Conservation (phyloP, 2,329 filamentous ascomycete genomes). For the Aspergillus ochraceus region DNA sequence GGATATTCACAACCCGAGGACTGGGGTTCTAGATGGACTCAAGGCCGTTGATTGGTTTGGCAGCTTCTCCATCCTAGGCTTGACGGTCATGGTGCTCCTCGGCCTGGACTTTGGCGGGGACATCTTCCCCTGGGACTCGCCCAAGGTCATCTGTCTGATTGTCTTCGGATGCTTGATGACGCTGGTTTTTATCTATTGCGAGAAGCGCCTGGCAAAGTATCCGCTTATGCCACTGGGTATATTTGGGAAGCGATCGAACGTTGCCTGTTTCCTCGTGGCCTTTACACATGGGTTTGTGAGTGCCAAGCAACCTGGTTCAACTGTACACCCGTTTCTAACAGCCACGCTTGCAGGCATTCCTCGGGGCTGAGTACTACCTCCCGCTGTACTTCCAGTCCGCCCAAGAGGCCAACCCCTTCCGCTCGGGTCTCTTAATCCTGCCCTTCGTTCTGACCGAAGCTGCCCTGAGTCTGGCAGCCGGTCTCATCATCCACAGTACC, state of each 20-base stretch:
- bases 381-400: constrained; percentile 74
- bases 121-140: constrained; percentile 54
- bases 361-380: constrained; percentile 67
- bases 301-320: not conserved
- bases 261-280: constrained; percentile 55
- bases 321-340: not conserved
- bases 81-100: constrained; percentile 54
- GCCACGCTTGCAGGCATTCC: constrained; percentile 57
- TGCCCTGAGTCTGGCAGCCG: constrained; percentile 45
- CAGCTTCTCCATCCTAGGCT: constrained; percentile 51
- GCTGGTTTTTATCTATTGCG: constrained; percentile 59
- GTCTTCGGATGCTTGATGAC: constrained; percentile 52
- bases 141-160: constrained; percentile 57
- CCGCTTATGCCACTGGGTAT: constrained; percentile 69
- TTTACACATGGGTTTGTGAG: constrained; percentile 50
- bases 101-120: constrained; percentile 57
- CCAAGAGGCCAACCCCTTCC: constrained; percentile 59
- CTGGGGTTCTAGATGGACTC: constrained; percentile 50
- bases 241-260: constrained; percentile 57
- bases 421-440: constrained; percentile 60
- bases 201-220: constrained; percentile 63
- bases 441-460: constrained; percentile 57
- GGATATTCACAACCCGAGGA: constrained; percentile 57
- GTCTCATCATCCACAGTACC: constrained; percentile 52
- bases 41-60: constrained; percentile 57